Conservation (phyloP, 169 alveolate genomes). For the Cyclospora cayetanensis region DNA sequence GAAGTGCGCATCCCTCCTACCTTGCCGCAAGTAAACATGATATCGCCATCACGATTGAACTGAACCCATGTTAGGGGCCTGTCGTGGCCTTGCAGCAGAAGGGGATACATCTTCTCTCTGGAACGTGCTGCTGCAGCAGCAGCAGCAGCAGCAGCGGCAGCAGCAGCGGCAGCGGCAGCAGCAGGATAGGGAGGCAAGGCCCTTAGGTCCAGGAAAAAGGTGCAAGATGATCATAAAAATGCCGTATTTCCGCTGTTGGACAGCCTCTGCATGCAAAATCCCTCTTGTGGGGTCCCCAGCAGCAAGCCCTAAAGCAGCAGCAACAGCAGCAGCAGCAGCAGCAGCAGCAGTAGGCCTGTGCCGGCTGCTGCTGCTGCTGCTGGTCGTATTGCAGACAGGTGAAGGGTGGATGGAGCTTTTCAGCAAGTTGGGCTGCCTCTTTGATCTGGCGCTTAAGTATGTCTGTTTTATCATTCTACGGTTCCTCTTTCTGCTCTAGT, state of each 20-base stretch:
- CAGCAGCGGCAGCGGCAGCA: conserved; percentile 6
- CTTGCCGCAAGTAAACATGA: conserved; percentile 91
- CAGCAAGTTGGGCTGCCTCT: too few relatives aligned
- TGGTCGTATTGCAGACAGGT: too few relatives aligned
- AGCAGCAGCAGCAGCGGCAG: conserved; percentile 26
- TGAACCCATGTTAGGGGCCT: conserved; percentile 92
- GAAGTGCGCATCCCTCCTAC: conserved; percentile 69
- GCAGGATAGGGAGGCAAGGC: not conserved
- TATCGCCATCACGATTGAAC: conserved; percentile 90
- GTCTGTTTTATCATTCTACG: too few relatives aligned
- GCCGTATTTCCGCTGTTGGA: not conserved
- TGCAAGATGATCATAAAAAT: not conserved
- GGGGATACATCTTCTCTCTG: conserved; percentile 83
- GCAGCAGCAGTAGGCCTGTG: too few relatives aligned
- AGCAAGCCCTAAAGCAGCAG: too few relatives aligned
- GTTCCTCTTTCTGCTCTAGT: too few relatives aligned
- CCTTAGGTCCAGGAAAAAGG: not conserved
- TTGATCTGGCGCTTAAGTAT: too few relatives aligned
- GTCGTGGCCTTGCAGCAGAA: conserved; percentile 87
- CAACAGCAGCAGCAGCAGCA: conserved; percentile 11
- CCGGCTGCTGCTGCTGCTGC: conserved; percentile 12
- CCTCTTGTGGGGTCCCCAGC: conserved; percentile 30
- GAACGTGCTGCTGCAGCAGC: conserved; percentile 15
- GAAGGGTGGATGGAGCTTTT: too few relatives aligned
- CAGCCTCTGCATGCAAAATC: not conserved